Percentiles rank a stretch among this genome's conserved stretches.
Conservation (phyloP, 2,329 filamentous ascomycete genomes). For the Aspergillus sp. region DNA sequence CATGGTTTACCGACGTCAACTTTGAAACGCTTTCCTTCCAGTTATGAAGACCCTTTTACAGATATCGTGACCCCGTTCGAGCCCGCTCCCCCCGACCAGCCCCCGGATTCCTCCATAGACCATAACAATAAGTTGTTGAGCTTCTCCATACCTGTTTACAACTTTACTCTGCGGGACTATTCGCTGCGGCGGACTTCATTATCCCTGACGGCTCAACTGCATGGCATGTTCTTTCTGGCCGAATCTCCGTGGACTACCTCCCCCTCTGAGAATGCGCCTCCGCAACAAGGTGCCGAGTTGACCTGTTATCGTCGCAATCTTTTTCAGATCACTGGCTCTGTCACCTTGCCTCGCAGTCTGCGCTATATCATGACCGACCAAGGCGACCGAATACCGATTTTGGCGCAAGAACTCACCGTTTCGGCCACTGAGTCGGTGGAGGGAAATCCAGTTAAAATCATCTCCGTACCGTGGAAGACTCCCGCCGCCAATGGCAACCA, state of each 20-base stretch:
- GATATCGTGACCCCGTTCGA: constrained; percentile 46
- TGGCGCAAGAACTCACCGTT: constrained; percentile 78
- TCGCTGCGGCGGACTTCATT: constrained; percentile 52
- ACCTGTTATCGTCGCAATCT: constrained; percentile 95
- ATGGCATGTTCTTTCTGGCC: constrained; percentile 66
- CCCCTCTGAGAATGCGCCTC: constrained; percentile 49
- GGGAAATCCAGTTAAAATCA: constrained; percentile 84
- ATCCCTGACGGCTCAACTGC: constrained; percentile 57
- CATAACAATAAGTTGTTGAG: constrained; percentile 68
- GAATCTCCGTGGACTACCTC: constrained; percentile 60
- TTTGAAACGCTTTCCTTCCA: constrained; percentile 47
- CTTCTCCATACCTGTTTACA: constrained; percentile 62
- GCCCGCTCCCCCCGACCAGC: constrained; percentile 39
- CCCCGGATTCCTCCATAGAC: constrained; percentile 56
- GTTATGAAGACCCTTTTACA: constrained; percentile 48
- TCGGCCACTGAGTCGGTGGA: constrained; percentile 94
- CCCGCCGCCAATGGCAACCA: constrained; percentile 66
- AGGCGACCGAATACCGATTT: constrained; percentile 77
- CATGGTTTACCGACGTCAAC: constrained; percentile 29
- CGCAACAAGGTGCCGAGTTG: constrained; percentile 60
- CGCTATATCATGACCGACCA: constrained; percentile 78
- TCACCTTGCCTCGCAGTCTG: constrained; percentile 73
- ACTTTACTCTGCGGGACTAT: constrained; percentile 57
- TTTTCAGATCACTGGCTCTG: constrained; percentile 89
- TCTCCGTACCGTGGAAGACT: constrained; percentile 97